phyloP scores from a whole-genome alignment of 257 asterid genomes.

The Scutellaria minor region DNA sequence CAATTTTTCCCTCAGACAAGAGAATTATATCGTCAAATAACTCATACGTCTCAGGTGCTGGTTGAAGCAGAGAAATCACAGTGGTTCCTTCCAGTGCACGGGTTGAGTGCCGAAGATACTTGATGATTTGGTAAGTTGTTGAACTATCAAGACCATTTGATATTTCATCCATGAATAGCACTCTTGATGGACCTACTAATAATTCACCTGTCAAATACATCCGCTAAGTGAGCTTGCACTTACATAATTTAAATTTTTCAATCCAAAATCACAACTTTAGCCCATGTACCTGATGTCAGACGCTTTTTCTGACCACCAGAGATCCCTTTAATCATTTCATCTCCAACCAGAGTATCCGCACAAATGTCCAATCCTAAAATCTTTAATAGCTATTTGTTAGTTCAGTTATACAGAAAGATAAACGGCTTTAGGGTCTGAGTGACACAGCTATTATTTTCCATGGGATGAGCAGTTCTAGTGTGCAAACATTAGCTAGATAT shows the following conservation, averaged over 20 bases:
- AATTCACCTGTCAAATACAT: conserved; percentile 75
- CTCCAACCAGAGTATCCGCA: conserved; percentile 92
- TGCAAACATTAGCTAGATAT: background rate
- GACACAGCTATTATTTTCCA: background rate
- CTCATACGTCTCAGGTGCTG: conserved; percentile 97
- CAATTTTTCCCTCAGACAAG: conserved; percentile 87
- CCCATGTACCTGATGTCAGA: conserved; percentile 73
- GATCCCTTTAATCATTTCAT: conserved; percentile 95
- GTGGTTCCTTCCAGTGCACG: conserved; percentile 82
- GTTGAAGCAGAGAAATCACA: conserved; percentile 90
- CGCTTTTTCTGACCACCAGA: conserved; percentile 98
- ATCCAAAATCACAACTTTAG: conserved; percentile 32
- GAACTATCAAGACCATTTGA: conserved; percentile 97
- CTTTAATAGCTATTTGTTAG: conserved; percentile 60
- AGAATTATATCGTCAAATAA: conserved; percentile 86
- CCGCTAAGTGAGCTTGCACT: conserved; percentile 36
- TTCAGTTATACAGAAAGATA: conserved; percentile 20
- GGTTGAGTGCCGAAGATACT: conserved; percentile 82
- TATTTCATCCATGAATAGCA: conserved; percentile 92
- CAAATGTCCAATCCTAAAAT: conserved; percentile 94
- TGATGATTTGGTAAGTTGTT: conserved; percentile 82
- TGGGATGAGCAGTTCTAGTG: conserved; percentile 12
- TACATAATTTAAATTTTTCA: conserved; percentile 14
- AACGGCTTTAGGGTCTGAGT: conserved; percentile 21
- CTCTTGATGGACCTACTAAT: conserved; percentile 84